A percentile compares a stretch with the other conserved stretches of the same genome.
Conservation (phyloP, 768 basidiomycete genomes). For the Lyophyllum decastes region DNA sequence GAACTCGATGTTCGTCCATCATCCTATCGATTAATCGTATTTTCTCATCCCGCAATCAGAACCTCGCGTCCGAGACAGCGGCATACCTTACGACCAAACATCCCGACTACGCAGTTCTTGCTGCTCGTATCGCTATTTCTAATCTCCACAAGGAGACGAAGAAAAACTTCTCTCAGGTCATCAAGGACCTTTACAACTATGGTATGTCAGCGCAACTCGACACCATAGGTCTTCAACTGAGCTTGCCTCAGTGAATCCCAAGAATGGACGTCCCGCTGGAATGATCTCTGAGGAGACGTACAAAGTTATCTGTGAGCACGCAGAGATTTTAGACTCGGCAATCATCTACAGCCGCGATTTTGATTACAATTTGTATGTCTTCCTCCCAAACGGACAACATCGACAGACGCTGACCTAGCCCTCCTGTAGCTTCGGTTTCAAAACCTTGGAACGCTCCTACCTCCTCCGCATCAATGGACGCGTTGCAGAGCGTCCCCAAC, state of each 20-base stretch:
- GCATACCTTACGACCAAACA: constrained; percentile 97
- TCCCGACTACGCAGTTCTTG: constrained; percentile 97
- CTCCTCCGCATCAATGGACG: constrained; percentile 92
- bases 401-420: background rate
- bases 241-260: constrained; percentile 76
- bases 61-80: constrained; percentile 95
- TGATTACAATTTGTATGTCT: constrained; percentile 87
- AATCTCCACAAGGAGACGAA: constrained; percentile 99
- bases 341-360: constrained; percentile 99
- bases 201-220: constrained; percentile 42
- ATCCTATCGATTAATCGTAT: background rate
- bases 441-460: constrained; percentile 97
- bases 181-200: constrained; percentile 89
- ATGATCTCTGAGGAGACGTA: constrained; percentile 94
- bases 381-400: too few species aligned
- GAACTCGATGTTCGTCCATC: constrained; percentile 83
- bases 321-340: constrained; percentile 83
- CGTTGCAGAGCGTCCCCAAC: constrained; percentile 96
- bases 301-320: constrained; percentile 77
- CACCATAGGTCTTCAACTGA: background rate
- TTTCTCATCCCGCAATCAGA: constrained; percentile 47
- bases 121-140: constrained; percentile 97
- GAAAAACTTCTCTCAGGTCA: constrained; percentile 92
- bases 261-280: constrained; percentile 82
- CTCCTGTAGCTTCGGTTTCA: constrained; percentile 88